Percentiles rank a stretch among this genome's conserved stretches.
These are phyloP conservation scores for Reticulascus tulasneorum DNA, from an alignment of 2,329 filamentous ascomycete species.

Conservation along the genomic window DNA sequence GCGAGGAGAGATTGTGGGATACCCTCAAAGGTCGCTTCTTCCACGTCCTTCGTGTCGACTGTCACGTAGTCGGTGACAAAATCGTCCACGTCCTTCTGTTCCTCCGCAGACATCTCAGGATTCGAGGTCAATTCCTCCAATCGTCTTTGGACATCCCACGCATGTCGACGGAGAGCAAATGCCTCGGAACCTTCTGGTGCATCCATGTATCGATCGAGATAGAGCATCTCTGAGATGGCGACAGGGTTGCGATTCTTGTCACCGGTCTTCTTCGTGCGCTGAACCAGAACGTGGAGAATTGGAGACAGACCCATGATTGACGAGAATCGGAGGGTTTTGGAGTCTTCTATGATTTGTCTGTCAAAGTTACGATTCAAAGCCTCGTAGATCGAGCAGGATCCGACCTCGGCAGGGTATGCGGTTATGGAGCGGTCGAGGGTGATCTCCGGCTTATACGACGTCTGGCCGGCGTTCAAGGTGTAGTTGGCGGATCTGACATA, in stretches of 20 bases:
- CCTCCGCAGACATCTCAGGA: slow-evolving; percentile 1
- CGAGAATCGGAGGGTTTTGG: slow-evolving; percentile 59
- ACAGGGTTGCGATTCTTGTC: slow-evolving; percentile 76
- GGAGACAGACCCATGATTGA: slow-evolving; percentile 76
- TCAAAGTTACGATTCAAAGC: slow-evolving; percentile 86
- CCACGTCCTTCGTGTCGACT: neutral
- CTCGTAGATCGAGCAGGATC: slow-evolving; percentile 66
- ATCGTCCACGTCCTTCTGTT: slow-evolving; percentile 7
- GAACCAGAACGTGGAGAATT: slow-evolving; percentile 84
- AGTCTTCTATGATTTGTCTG: slow-evolving; percentile 67
- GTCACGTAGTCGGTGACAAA: slow-evolving; percentile 6
- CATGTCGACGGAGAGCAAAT: slow-evolving; percentile 60
- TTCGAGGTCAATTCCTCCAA: slow-evolving; percentile 44
- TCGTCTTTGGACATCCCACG: slow-evolving; percentile 70
- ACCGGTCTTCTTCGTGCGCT: slow-evolving; percentile 71
- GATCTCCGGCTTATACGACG: slow-evolving; percentile 19
- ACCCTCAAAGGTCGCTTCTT: too few species aligned
- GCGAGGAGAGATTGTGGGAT: slow-evolving; percentile 5
- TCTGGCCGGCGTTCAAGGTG: slow-evolving; percentile 47
- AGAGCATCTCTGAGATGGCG: slow-evolving; percentile 74
- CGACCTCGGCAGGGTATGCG: slow-evolving; percentile 50
- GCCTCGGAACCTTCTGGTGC: slow-evolving; percentile 56
- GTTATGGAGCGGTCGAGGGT: slow-evolving; percentile 61
- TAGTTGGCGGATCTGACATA: slow-evolving; percentile 60
- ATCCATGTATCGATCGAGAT: slow-evolving; percentile 84